These are phyloP conservation scores for Urtica urens DNA, from an alignment of 306 rosid genomes.

Conservation along the genomic window DNA sequence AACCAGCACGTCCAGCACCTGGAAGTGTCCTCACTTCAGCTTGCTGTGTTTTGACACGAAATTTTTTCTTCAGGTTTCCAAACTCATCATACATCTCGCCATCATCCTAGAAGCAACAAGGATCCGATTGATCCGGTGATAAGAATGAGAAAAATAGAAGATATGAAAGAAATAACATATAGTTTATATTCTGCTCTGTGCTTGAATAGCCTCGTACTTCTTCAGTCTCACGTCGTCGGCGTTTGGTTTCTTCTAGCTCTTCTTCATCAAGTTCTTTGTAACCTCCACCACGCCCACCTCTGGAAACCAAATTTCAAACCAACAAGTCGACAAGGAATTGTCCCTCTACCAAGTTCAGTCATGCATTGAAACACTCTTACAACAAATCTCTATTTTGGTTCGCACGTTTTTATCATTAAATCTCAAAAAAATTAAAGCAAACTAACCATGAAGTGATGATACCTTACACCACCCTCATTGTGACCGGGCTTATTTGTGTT, in stretches of 20 bases:
- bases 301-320: conserved; percentile 23
- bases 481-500: conserved; percentile 95
- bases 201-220: conserved; percentile 47
- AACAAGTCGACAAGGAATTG: too few relatives aligned
- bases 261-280: conserved; percentile 99
- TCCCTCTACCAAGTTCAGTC: too few relatives aligned
- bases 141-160: background rate
- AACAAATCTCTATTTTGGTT: too few relatives aligned
- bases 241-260: conserved; percentile 87
- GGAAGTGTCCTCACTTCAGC: conserved; percentile 63
- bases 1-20: conserved; percentile 99
- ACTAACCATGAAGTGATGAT: conserved; percentile 23
- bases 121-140: conserved; percentile 15
- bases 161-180: background rate
- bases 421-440: conserved; percentile 9
- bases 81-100: conserved; percentile 97
- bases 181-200: background rate
- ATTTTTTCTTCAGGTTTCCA: conserved; percentile 96
- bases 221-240: conserved; percentile 93
- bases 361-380: too few relatives aligned
- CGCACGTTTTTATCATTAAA: too few relatives aligned
- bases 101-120: conserved; percentile 54
- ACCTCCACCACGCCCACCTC: conserved; percentile 99
- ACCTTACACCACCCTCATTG: conserved; percentile 97
- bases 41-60: conserved; percentile 84